Evolutionary conservation across 2,329 filamentous ascomycete genomes (phyloP).

Genomic region (Trichoderma oligosporum): DNA sequence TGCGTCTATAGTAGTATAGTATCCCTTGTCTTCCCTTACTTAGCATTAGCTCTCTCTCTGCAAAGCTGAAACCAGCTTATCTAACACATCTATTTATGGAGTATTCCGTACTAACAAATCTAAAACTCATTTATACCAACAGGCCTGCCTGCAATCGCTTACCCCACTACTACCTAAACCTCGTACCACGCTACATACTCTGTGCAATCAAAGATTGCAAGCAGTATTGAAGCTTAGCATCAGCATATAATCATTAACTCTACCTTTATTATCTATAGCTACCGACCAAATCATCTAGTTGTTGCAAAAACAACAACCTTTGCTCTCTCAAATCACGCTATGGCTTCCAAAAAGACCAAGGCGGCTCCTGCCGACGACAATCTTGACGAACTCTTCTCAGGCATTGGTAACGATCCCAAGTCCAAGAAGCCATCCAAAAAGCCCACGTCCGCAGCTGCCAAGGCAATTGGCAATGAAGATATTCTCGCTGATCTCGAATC

Average conservation of each 20-base stretch:
- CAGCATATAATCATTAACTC: not conserved
- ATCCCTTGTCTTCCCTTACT: too few relatives aligned
- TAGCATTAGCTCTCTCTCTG: too few relatives aligned
- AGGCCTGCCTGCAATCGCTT: not conserved
- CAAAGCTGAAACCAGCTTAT: not conserved
- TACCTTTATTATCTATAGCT: not conserved
- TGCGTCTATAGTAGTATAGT: too few relatives aligned
- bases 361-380: conserved; percentile 56
- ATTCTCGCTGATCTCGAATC: conserved; percentile 80
- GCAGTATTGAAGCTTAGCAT: not conserved
- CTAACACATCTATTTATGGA: not conserved
- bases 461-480: conserved; percentile 59
- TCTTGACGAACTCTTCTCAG: conserved; percentile 62
- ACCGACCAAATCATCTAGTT: not conserved
- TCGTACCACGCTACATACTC: not conserved
- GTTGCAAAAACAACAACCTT: not conserved
- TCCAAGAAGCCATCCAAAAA: conserved; percentile 49
- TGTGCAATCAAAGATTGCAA: not conserved
- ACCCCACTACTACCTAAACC: conserved; percentile 10
- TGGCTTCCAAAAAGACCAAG: conserved; percentile 60
- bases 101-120: not conserved
- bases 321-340: conserved; percentile 31
- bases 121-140: not conserved
- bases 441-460: conserved; percentile 47
- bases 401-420: conserved; percentile 52